Evolutionary conservation across 345 rosid species (phyloP).

Genomic region (Physaria fendleri): DNA sequence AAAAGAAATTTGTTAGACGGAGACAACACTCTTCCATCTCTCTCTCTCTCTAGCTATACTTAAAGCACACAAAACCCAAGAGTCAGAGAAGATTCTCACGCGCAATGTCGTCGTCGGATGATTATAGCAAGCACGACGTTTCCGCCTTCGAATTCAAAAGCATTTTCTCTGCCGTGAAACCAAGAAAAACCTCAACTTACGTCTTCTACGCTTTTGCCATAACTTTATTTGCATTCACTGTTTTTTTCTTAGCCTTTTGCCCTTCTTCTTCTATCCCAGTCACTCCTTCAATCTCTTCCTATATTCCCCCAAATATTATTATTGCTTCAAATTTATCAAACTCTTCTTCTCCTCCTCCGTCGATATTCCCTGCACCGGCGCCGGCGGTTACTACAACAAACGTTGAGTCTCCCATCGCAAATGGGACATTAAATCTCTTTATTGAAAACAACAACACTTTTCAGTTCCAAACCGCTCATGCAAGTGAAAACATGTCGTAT

Average conservation of each 20-base stretch:
- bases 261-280: slow-evolving; percentile 52
- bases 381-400: slow-evolving; percentile 20
- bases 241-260: slow-evolving; percentile 54
- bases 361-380: background rate
- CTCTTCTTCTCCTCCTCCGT: slow-evolving; percentile 16
- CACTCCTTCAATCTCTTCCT: slow-evolving; percentile 50
- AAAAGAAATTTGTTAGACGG: no score
- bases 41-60: no score
- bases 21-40: no score
- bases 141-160: slow-evolving; percentile 48
- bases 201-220: slow-evolving; percentile 59
- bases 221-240: slow-evolving; percentile 58
- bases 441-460: slow-evolving; percentile 19
- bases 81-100: no score
- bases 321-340: slow-evolving; percentile 14
- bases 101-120: no score
- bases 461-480: slow-evolving; percentile 4
- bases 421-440: slow-evolving; percentile 14
- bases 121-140: no score
- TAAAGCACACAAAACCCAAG: no score
- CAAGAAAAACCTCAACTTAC: slow-evolving; percentile 47
- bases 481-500: background rate
- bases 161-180: slow-evolving; percentile 40
- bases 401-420: background rate
- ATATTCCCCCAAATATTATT: slow-evolving; percentile 35